These are phyloP conservation scores for Trichocomaceae sp. DNA, from an alignment of 2,329 filamentous ascomycete species.

Conservation along the genomic window DNA sequence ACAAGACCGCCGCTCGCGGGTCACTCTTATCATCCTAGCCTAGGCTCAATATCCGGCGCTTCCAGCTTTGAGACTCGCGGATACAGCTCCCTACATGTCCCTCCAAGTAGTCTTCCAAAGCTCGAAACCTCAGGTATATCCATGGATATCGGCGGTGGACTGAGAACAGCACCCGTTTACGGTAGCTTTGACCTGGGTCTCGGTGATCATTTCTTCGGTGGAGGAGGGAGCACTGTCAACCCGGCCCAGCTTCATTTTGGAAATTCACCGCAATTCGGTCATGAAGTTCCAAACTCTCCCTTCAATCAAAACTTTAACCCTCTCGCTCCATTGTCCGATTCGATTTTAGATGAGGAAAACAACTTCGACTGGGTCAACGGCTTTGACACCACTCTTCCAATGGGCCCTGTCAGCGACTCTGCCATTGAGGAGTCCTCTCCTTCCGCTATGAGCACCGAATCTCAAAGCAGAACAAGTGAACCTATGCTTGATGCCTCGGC, in stretches of 20 bases:
- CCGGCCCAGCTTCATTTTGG: constrained; percentile 72
- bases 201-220: constrained; percentile 53
- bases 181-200: constrained; percentile 66
- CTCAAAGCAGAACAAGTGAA: constrained; percentile 72
- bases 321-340: constrained; percentile 48
- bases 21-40: constrained; percentile 66
- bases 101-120: constrained; percentile 67
- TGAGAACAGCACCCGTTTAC: constrained; percentile 72
- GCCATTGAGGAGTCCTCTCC: constrained; percentile 90
- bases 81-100: constrained; percentile 49
- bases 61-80: constrained; percentile 59
- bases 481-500: constrained; percentile 76
- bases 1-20: constrained; percentile 29
- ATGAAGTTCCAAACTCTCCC: constrained; percentile 36
- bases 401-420: constrained; percentile 64
- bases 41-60: constrained; percentile 56
- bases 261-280: constrained; percentile 58
- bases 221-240: constrained; percentile 48
- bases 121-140: constrained; percentile 70
- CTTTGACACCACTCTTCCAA: constrained; percentile 70
- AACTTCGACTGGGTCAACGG: constrained; percentile 78
- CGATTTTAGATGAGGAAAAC: constrained; percentile 62
- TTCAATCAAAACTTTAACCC: constrained; percentile 39
- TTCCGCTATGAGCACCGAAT: constrained; percentile 90
- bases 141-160: constrained; percentile 58